Base-by-base conservation (phyloP, 2,329 filamentous ascomycete species). In the Calonectria hongkongensis region DNA sequence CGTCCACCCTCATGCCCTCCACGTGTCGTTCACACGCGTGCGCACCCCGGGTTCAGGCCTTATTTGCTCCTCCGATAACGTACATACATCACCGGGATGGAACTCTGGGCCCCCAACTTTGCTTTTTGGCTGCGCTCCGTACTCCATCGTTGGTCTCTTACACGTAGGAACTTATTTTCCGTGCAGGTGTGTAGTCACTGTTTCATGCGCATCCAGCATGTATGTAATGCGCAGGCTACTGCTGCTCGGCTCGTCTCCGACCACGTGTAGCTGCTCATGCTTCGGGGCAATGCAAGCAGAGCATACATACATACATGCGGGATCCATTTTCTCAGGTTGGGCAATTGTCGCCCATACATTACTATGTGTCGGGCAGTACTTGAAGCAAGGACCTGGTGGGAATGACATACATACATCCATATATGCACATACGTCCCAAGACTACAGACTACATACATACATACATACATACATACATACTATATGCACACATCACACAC, bases 1-100 rank as follows among this genome's bases (percentile, higher is more conserved):
- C 68, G 60, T 70, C 68, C 21, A 21, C 21, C 76, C 62, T 75
- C 73, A 77, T 79, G 75, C 48, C 65, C 48, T 79, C 76, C 78
- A 78, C 78, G 78, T 80, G 77, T 74, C 62, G 60, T 64, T 68
- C 25, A 43, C 65, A 60, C 54, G 16, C 13, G 43, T 30, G 51
- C 43, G 33, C 43, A 51, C 68, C 68, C 63, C 51, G 25, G 54
- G 68, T 63, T n/a, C 47, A 25, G 10, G 13, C 43, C 21, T 67
- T 51, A 51, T 54, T 63, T 63, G 51, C n/a, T 65, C n/a, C 25
- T 51, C 64, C 65, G 70, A 72, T 65, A 72, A 41, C 48, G 39
- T 64, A 65, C 58, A 50, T 65, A 18, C 43, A 47, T 66, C 41
- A 51, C 21, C 51, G 45, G 21, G 65, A 60, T 43, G 48, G 48